A percentile compares a stretch with the other conserved stretches of the same genome.
Evolutionary conservation across 78 protist genomes (phyloP).

Genomic region (Dictyostelium citrinum): DNA sequence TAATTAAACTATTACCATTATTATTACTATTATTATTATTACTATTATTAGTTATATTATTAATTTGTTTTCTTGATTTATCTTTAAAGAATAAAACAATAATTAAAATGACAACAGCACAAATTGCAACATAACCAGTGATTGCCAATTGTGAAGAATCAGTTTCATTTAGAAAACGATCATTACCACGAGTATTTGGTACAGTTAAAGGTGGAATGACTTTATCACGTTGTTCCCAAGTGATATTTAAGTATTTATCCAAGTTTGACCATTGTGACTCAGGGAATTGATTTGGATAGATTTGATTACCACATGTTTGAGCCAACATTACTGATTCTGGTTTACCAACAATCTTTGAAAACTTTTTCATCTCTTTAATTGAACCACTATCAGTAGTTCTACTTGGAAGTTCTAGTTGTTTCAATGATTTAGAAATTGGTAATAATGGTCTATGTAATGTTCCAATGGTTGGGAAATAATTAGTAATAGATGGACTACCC

Average conservation of each 20-base stretch:
- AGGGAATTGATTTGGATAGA: not conserved
- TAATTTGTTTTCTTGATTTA: not conserved
- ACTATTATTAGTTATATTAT: not conserved
- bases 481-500: not conserved
- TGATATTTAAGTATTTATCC: slow-evolving; percentile 19
- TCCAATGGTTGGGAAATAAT: not conserved
- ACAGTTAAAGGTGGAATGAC: not conserved
- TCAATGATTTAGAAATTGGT: slow-evolving; percentile 1
- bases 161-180: not conserved
- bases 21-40: not conserved
- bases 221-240: slow-evolving; percentile 21
- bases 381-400: not conserved
- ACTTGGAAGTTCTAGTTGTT: slow-evolving; percentile 14
- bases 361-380: slow-evolving; percentile 5
- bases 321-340: not conserved
- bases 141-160: not conserved
- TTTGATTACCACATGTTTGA: not conserved
- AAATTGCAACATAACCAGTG: not conserved
- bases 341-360: not conserved
- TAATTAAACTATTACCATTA: not conserved
- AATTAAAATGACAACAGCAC: not conserved
- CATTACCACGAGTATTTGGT: not conserved
- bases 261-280: slow-evolving; percentile 8
- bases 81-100: not conserved
- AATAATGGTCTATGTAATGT: not conserved